Evolutionary conservation across 371 early-diverging fungal species (phyloP).

Genomic region (Sporodiniella umbellata): DNA sequence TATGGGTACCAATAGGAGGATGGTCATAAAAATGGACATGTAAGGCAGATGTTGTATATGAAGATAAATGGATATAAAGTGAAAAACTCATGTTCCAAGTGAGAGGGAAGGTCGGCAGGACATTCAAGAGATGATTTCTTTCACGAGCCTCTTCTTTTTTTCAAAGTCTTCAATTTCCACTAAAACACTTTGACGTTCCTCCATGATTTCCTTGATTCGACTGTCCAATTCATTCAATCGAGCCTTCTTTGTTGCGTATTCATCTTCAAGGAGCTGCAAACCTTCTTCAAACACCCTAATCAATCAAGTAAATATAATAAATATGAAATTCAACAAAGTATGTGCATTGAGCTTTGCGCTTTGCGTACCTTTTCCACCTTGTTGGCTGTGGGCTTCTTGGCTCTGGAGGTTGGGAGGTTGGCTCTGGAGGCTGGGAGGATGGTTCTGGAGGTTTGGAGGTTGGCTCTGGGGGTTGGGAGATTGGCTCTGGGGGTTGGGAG

Average conservation of each 20-base stretch:
- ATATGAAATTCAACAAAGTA: slow-evolving; percentile 6
- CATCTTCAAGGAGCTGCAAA: slow-evolving; percentile 15
- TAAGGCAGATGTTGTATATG: no score
- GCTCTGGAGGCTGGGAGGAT: no score
- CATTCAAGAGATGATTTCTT: slow-evolving; percentile 12
- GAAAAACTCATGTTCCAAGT: no score
- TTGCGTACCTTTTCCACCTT: slow-evolving; percentile 16
- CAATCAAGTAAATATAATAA: slow-evolving; percentile 14
- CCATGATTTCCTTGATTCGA: slow-evolving; percentile 12
- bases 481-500: no score
- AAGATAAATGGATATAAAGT: no score
- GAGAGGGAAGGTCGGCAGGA: slow-evolving; percentile 2
- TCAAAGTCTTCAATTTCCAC: slow-evolving; percentile 12
- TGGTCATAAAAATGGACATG: no score
- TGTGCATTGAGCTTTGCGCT: slow-evolving; percentile 12
- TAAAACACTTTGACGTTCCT: slow-evolving; percentile 12
- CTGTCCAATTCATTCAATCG: slow-evolving; percentile 15
- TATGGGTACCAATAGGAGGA: no score
- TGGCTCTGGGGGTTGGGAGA: slow-evolving; percentile 6
- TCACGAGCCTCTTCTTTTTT: slow-evolving; percentile 13
- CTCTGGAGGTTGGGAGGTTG: slow-evolving; percentile 6
- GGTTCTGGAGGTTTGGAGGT: neutral
- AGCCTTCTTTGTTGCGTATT: slow-evolving; percentile 11
- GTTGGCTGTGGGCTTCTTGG: slow-evolving; percentile 10
- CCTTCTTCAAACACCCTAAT: slow-evolving; percentile 15